Evolutionary conservation across 192 early-diverging fungal genomes (phyloP).

Genomic region (Phycomyces nitens): DNA sequence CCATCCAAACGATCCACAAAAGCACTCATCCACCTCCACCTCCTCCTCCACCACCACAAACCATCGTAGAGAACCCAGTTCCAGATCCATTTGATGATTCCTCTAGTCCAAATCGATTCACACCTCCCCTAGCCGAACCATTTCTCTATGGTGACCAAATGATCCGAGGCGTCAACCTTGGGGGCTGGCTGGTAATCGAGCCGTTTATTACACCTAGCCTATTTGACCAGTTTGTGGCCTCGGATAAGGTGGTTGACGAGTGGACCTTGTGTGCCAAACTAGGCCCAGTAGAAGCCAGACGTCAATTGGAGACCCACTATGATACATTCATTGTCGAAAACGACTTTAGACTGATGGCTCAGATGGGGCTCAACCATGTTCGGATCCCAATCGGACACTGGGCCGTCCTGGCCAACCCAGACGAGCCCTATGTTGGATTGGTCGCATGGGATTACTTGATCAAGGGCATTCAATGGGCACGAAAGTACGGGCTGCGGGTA

Average conservation of each 20-base stretch:
- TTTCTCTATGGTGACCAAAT: conserved; percentile 36
- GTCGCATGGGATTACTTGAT: conserved; percentile 54
- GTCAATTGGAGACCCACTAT: conserved; percentile 54
- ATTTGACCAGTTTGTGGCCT: conserved; percentile 37
- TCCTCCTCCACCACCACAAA: too few relatives aligned
- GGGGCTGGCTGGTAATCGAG: conserved; percentile 70
- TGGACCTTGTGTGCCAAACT: conserved; percentile 57
- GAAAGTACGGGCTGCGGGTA: conserved; percentile 60
- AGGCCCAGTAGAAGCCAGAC: conserved; percentile 49
- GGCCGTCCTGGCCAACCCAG: conserved; percentile 49
- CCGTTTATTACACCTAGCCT: conserved; percentile 49
- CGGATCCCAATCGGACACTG: conserved; percentile 72
- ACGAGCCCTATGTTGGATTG: conserved; percentile 61
- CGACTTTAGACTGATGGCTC: conserved; percentile 51
- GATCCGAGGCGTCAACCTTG: conserved; percentile 69
- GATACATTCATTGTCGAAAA: conserved; percentile 56
- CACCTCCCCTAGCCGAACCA: conserved; percentile 39
- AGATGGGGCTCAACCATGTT: conserved; percentile 61
- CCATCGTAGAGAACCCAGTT: neutral
- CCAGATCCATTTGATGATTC: conserved; percentile 21
- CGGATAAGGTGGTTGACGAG: conserved; percentile 52
- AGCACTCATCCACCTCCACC: too few relatives aligned
- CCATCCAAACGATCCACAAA: too few relatives aligned
- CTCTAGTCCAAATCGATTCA: conserved; percentile 29
- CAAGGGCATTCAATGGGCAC: conserved; percentile 57